Conservation (phyloP, 305 asterid species). For the Lippia alba region DNA sequence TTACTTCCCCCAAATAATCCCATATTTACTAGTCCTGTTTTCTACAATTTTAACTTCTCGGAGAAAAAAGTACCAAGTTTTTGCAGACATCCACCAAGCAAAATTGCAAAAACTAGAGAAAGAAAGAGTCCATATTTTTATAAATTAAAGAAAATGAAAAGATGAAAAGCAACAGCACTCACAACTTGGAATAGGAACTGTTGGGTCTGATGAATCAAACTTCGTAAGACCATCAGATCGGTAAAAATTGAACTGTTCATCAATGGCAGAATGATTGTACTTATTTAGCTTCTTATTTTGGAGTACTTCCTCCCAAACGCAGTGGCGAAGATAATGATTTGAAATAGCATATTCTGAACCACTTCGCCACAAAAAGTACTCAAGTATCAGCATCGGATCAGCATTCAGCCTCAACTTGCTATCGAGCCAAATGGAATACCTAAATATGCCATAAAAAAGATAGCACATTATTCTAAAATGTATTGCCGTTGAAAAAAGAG, state of each 20-base stretch:
- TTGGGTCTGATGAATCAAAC: constrained; percentile 70
- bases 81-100: background rate
- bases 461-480: constrained; percentile 6
- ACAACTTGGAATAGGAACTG: constrained; percentile 80
- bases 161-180: constrained; percentile 37
- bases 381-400: constrained; percentile 87
- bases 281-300: constrained; percentile 90
- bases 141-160: background rate
- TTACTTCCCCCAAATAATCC: too few relatives aligned
- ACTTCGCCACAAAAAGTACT: constrained; percentile 78
- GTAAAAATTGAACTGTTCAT: constrained; percentile 78
- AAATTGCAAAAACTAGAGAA: constrained; percentile 22
- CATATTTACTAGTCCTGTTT: too few relatives aligned
- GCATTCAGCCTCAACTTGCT: constrained; percentile 89
- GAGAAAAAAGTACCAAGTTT: too few relatives aligned
- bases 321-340: constrained; percentile 86
- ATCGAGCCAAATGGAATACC: constrained; percentile 97
- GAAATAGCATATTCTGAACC: constrained; percentile 91
- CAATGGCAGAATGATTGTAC: constrained; percentile 81
- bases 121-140: constrained; percentile 10
- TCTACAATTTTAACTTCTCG: too few relatives aligned
- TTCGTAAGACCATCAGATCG: constrained; percentile 88
- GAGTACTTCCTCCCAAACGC: constrained; percentile 95
- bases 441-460: constrained; percentile 35
- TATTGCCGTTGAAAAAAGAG: too few relatives aligned